Percentiles rank a stretch among this genome's conserved stretches.
Conservation (phyloP, 2,329 filamentous ascomycete genomes). For the Fusarium equiseti region DNA sequence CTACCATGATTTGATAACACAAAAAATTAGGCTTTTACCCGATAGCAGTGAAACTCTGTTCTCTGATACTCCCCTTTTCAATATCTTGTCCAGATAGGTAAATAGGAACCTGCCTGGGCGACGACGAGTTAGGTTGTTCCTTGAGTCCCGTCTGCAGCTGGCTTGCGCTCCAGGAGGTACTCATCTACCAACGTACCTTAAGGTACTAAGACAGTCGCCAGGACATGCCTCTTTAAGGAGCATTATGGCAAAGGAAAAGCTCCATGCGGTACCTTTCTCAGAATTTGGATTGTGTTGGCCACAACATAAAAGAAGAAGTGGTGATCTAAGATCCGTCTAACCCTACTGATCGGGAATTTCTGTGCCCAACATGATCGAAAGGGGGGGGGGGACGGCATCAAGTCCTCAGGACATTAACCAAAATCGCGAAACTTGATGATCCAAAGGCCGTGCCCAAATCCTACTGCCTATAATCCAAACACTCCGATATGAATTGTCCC, state of each 20-base stretch:
- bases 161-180: background rate
- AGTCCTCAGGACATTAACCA: background rate
- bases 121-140: background rate
- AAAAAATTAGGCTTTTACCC: background rate
- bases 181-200: too few relatives aligned
- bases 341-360: background rate
- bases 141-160: background rate
- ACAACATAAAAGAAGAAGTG: background rate
- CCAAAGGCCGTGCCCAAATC: background rate
- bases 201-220: background rate
- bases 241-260: background rate
- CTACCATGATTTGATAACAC: background rate
- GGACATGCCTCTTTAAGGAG: background rate
- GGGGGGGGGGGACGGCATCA: background rate
- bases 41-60: background rate
- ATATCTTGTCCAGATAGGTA: background rate
- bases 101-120: background rate
- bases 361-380: background rate
- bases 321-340: background rate
- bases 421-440: background rate
- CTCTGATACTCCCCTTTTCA: background rate
- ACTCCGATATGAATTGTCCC: conserved; percentile 6
- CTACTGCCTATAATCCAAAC: conserved; percentile 6
- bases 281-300: background rate
- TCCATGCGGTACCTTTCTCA: background rate